These are phyloP conservation scores for Meyerozyma guilliermondii DNA, from an alignment of 1,139 yeast species.

Conservation along the genomic window DNA sequence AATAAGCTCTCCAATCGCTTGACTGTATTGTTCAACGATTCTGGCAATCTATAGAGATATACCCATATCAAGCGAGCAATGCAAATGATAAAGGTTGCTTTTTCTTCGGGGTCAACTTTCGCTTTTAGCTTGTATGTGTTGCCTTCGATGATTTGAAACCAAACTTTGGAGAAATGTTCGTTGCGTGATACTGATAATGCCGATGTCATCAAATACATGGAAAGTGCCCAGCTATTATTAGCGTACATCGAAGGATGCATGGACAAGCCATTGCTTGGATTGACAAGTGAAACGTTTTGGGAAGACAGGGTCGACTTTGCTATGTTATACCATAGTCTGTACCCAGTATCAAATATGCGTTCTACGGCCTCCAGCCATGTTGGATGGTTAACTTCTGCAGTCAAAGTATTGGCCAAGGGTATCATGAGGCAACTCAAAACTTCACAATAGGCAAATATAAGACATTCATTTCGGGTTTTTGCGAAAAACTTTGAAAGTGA, in stretches of 20 bases:
- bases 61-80: slow-evolving; percentile 83
- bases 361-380: slow-evolving; percentile 85
- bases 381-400: slow-evolving; percentile 96
- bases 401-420: slow-evolving; percentile 78
- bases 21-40: slow-evolving; percentile 81
- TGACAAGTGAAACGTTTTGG: neutral
- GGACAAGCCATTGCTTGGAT: neutral
- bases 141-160: slow-evolving; percentile 67
- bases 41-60: slow-evolving; percentile 78
- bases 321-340: slow-evolving; percentile 27
- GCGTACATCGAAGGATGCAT: slow-evolving; percentile 3
- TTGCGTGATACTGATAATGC: slow-evolving; percentile 77
- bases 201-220: slow-evolving; percentile 67
- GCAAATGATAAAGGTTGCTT: slow-evolving; percentile 58
- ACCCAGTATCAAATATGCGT: slow-evolving; percentile 51
- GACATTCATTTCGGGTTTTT: slow-evolving; percentile 57
- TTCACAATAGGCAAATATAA: slow-evolving; percentile 77
- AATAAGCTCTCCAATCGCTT: slow-evolving; percentile 50
- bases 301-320: slow-evolving; percentile 3
- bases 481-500: slow-evolving; percentile 81
- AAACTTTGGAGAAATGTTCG: slow-evolving; percentile 66
- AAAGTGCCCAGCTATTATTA: slow-evolving; percentile 63
- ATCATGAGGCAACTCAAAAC: slow-evolving; percentile 69
- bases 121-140: slow-evolving; percentile 34
- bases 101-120: slow-evolving; percentile 50